Conservation (phyloP, 2,329 filamentous ascomycete species). For the Clathrospora elynae region DNA sequence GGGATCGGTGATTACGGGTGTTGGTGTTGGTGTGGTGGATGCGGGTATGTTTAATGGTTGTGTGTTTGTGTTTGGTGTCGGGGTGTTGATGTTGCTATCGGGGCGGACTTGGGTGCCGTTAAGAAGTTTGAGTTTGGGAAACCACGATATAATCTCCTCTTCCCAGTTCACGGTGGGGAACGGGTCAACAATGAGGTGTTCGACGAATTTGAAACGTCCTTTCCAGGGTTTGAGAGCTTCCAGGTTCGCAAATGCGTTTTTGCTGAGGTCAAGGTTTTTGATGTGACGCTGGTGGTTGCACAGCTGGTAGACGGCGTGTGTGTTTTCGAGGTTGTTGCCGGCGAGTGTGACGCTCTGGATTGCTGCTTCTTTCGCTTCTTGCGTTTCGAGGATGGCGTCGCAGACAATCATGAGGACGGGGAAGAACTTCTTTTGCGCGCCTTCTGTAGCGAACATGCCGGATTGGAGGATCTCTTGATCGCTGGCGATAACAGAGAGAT, state of each 20-base stretch:
- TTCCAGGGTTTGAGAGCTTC: conserved; percentile 76
- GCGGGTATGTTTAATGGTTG: conserved; percentile 3
- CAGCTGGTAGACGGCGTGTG: conserved; percentile 73
- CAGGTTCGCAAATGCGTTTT: conserved; percentile 75
- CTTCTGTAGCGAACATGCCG: conserved; percentile 74
- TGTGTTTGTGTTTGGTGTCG: conserved; percentile 10
- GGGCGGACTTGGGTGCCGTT: conserved; percentile 77
- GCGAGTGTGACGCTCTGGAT: conserved; percentile 83
- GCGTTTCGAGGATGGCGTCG: conserved; percentile 73
- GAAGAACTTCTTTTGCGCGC: conserved; percentile 84
- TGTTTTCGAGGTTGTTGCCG: conserved; percentile 76
- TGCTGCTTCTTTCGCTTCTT: conserved; percentile 73
- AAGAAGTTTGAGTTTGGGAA: conserved; percentile 76
- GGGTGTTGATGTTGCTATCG: conserved; percentile 55
- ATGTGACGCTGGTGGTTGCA: conserved; percentile 82
- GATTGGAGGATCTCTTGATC: conserved; percentile 74
- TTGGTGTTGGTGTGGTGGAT: conserved; percentile 24
- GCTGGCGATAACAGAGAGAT: conserved; percentile 76
- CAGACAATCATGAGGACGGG: conserved; percentile 88
- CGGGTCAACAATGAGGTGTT: conserved; percentile 73
- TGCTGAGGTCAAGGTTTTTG: conserved; percentile 85
- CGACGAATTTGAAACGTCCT: conserved; percentile 75
- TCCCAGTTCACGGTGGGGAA: conserved; percentile 59
- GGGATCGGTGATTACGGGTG: conserved; percentile 3
- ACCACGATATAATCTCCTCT: conserved; percentile 77